These are phyloP conservation scores for Parmelia sp. DNA, from an alignment of 495 filamentous ascomycete genomes.

Conservation along the genomic window DNA sequence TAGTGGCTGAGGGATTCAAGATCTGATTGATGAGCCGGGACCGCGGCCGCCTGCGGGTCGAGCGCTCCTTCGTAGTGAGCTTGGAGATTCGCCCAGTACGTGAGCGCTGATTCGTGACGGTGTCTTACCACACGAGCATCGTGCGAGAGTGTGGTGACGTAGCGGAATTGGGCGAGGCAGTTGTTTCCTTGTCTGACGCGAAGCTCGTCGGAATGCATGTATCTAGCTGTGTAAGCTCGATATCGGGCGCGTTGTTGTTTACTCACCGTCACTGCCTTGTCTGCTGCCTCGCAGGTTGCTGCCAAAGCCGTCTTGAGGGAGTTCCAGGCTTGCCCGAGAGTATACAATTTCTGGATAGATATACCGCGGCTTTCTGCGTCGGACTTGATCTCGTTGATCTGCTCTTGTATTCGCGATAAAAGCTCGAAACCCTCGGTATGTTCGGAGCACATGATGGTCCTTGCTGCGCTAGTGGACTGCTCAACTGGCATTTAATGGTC, in stretches of 20 bases:
- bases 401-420: not conserved
- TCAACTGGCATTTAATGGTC: not conserved
- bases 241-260: not conserved
- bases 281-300: not conserved
- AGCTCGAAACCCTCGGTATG: not conserved
- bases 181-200: not conserved
- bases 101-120: not conserved
- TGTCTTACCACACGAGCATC: not conserved
- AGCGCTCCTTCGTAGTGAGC: not conserved
- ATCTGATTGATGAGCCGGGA: not conserved
- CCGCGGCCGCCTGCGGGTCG: not conserved
- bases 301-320: not conserved
- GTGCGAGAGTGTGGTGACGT: not conserved
- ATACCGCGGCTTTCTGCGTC: not conserved
- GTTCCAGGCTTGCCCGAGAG: not conserved
- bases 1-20: not conserved
- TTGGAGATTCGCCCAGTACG: not conserved
- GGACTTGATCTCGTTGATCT: not conserved
- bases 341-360: not conserved
- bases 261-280: not conserved
- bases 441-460: not conserved
- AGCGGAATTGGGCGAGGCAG: not conserved
- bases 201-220: not conserved
- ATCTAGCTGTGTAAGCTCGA: not conserved
- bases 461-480: not conserved